Percentiles rank a stretch among this genome's conserved stretches.
These are phyloP conservation scores for Mycosphaerella sp. DNA, from an alignment of 2,329 filamentous ascomycete genomes.

Conservation along the genomic window DNA sequence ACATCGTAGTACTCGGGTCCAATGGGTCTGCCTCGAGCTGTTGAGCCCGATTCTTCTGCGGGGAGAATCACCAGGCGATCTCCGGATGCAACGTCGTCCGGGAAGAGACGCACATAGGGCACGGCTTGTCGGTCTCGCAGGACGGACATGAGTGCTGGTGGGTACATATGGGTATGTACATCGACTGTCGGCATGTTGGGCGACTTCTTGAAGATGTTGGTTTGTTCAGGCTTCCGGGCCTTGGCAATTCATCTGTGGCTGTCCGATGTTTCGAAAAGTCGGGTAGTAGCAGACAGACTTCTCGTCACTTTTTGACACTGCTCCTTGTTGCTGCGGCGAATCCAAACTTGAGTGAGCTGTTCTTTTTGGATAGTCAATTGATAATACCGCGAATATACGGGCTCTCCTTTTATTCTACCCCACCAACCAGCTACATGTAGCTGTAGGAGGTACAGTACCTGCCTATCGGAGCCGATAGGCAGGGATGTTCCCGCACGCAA, in stretches of 20 bases:
- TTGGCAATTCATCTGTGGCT: background rate
- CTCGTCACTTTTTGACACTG: background rate
- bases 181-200: slow-evolving; percentile 45
- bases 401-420: background rate
- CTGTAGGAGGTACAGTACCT: background rate
- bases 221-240: background rate
- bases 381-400: background rate
- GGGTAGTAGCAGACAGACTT: too few species aligned
- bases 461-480: slow-evolving; percentile 13
- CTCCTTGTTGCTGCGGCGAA: background rate
- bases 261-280: too few species aligned
- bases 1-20: slow-evolving; percentile 79
- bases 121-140: slow-evolving; percentile 54
- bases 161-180: slow-evolving; percentile 59
- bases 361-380: background rate
- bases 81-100: slow-evolving; percentile 42
- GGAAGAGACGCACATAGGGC: slow-evolving; percentile 64
- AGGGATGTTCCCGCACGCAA: slow-evolving; percentile 7
- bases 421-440: slow-evolving; percentile 1
- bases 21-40: slow-evolving; percentile 67
- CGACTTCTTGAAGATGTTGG: background rate
- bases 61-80: slow-evolving; percentile 49
- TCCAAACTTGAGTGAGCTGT: background rate
- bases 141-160: slow-evolving; percentile 47
- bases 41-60: slow-evolving; percentile 29